Percentiles rank a stretch among this genome's conserved stretches.
These are phyloP conservation scores for Neonectria magnoliae DNA, from an alignment of 2,329 filamentous ascomycete genomes.

Conservation along the genomic window DNA sequence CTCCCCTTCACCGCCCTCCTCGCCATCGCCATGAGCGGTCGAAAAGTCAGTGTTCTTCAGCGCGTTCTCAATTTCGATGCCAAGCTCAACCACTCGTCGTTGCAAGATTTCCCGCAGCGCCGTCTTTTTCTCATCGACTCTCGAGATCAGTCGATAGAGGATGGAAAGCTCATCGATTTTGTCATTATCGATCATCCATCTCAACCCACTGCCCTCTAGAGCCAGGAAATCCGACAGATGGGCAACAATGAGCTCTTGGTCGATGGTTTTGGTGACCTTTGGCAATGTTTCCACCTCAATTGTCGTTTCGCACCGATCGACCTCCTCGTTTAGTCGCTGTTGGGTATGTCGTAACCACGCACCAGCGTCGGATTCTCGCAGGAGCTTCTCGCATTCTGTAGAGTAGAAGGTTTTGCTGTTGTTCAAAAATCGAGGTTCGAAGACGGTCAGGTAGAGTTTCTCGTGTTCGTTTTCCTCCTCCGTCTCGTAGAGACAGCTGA, in stretches of 20 bases:
- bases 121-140: conserved; percentile 79
- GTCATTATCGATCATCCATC: conserved; percentile 92
- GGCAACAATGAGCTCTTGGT: conserved; percentile 79
- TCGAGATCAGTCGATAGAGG: conserved; percentile 80
- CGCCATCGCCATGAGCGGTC: conserved; percentile 52
- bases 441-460: conserved; percentile 84
- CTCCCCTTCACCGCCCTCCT: conserved; percentile 58
- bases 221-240: conserved; percentile 85
- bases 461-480: conserved; percentile 80
- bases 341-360: conserved; percentile 83
- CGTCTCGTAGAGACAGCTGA: conserved; percentile 87
- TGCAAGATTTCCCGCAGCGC: conserved; percentile 78
- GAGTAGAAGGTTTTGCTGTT: conserved; percentile 80
- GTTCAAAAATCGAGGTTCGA: conserved; percentile 81
- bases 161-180: conserved; percentile 80
- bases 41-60: conserved; percentile 67
- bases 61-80: conserved; percentile 81
- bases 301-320: conserved; percentile 83
- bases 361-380: conserved; percentile 82
- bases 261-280: conserved; percentile 81
- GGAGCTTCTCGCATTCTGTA: conserved; percentile 76
- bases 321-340: conserved; percentile 81
- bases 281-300: conserved; percentile 76
- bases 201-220: conserved; percentile 85
- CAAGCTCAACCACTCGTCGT: conserved; percentile 80